Base-by-base conservation (phyloP, 2,329 filamentous ascomycete species). In the Decorospora gaudefroyi region DNA sequence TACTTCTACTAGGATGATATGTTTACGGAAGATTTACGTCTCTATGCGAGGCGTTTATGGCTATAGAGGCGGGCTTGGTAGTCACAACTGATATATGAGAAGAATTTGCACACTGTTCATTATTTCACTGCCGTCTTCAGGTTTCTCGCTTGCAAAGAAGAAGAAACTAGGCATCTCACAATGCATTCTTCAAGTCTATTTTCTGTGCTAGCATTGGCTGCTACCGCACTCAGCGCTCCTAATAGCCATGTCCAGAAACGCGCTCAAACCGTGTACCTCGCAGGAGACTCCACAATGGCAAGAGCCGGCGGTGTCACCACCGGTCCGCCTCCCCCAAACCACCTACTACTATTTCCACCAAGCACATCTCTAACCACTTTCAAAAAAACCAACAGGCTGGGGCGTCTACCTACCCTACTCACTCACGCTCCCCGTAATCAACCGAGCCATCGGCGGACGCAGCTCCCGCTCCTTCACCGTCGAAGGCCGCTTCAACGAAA, bases 381-480 rank as follows among this genome's bases (percentile, higher is more conserved):
- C 16, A 11, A 11, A 8, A 10, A n/a, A 10, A 8, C 16, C 8
- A 19, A n/a, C 16, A 77, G 84, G 84, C 29, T 87, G 84, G 83
- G 84, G 83, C 13, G 71, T 78, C 51, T 83, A 79, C 61, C 72
- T 87, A 10, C 71, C 74, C 32, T 76, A 80, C 59, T 80, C 75
- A 28, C 63, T 80, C 42, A 70, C 74, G 8, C 61, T 74, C 18
- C 67, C 72, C 0, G 78, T 86, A 4, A 74, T 79, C 53, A 88
- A 88, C 74, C 73, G 80, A 39, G 85, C 86, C 21, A 78, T 86
- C 12, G 83, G 76, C 6, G 86, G 86, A 13, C 81, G 84, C 35
- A 84, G 79, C 17, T 83, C 85, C 1, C 78, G 85, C 32, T 86
- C 82, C 15, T 88, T 78, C 69, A 84, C 79, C 1, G 77, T 81